phyloP scores from a whole-genome alignment of 306 rosid species.

The Vigna unguiculata region DNA sequence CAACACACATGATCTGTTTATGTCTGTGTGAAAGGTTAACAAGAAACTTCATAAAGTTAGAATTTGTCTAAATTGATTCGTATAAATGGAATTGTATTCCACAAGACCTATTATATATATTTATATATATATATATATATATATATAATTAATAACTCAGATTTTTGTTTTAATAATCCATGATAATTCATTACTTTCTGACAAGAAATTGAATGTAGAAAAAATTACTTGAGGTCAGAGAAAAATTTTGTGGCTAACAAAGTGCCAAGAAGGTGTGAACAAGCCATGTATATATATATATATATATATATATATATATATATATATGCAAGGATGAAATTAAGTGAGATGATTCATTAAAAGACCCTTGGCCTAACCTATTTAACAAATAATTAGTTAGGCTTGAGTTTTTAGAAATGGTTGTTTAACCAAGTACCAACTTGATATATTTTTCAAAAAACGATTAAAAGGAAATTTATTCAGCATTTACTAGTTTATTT shows the following conservation, averaged over 20 bases:
- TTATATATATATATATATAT: too few relatives aligned
- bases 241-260: not conserved
- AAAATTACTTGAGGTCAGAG: not conserved
- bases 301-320: too few relatives aligned
- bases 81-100: conserved; percentile 9
- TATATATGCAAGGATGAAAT: not conserved
- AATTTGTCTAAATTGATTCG: conserved; percentile 22
- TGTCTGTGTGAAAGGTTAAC: not conserved
- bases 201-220: not conserved
- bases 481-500: not conserved
- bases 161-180: not conserved
- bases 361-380: conserved; percentile 2
- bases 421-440: not conserved
- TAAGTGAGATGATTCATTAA: not conserved
- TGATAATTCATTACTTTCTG: not conserved
- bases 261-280: not conserved
- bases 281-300: not conserved
- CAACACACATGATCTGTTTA: not conserved
- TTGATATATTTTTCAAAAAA: not conserved
- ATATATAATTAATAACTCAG: not conserved
- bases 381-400: not conserved
- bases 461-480: not conserved
- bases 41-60: not conserved
- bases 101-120: not conserved
- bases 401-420: not conserved